A percentile compares a stretch with the other conserved stretches of the same genome.
These are phyloP conservation scores for Spizellomyces punctatus DNA, from an alignment of 192 early-diverging fungal genomes.

Conservation along the genomic window DNA sequence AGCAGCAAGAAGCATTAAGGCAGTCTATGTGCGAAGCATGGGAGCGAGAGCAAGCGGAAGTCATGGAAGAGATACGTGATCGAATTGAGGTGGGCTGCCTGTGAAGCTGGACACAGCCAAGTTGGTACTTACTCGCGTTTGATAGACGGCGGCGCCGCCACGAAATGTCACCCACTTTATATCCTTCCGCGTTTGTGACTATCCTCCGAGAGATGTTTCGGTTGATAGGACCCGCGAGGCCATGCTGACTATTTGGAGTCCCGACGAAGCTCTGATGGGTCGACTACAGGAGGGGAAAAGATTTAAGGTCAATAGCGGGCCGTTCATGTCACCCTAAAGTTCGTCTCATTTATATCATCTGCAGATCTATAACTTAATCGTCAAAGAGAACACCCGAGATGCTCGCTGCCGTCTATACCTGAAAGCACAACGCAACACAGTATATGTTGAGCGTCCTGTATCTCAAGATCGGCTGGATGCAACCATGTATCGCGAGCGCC, in stretches of 20 bases:
- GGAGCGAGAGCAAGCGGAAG: not conserved
- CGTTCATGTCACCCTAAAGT: conserved; percentile 19
- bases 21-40: not conserved
- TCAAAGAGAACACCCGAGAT: conserved; percentile 18
- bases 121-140: too few species aligned
- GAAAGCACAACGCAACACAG: conserved; percentile 30
- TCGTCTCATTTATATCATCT: not conserved
- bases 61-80: not conserved
- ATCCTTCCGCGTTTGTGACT: conserved; percentile 52
- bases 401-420: conserved; percentile 3
- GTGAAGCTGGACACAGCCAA: not conserved
- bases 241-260: conserved; percentile 53
- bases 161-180: conserved; percentile 48
- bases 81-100: not conserved
- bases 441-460: conserved; percentile 28
- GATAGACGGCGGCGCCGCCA: not conserved
- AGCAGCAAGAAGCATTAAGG: not conserved
- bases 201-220: conserved; percentile 25
- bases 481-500: conserved; percentile 40
- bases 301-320: conserved; percentile 42
- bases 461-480: conserved; percentile 4
- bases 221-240: conserved; percentile 23
- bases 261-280: conserved; percentile 38
- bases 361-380: conserved; percentile 24
- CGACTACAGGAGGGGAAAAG: conserved; percentile 58